Evolutionary conservation across 2,329 filamentous ascomycete species (phyloP).

Genomic region (Beauveria brongniartii): DNA sequence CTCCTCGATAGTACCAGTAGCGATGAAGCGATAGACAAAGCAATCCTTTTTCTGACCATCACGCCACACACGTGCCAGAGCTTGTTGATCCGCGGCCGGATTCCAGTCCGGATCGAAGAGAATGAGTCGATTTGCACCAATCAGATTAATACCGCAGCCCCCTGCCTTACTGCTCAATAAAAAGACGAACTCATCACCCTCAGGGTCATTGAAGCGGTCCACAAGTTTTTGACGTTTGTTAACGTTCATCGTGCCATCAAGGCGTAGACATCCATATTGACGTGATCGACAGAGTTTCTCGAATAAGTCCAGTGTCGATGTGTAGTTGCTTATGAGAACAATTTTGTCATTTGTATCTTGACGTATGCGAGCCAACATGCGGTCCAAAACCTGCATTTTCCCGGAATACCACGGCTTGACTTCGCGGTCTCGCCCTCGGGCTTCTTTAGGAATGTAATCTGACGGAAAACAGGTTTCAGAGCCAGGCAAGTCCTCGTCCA

Average conservation of each 20-base stretch:
- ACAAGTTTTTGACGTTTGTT: slow-evolving; percentile 96
- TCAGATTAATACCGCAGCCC: slow-evolving; percentile 91
- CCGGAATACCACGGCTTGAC: slow-evolving; percentile 94
- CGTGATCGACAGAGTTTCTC: slow-evolving; percentile 81
- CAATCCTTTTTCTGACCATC: slow-evolving; percentile 99
- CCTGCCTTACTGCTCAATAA: slow-evolving; percentile 95
- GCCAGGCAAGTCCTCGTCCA: slow-evolving; percentile 77
- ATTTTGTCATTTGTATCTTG: slow-evolving; percentile 99
- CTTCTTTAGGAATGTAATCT: slow-evolving; percentile 82
- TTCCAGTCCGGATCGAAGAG: slow-evolving; percentile 99
- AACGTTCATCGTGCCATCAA: slow-evolving; percentile 97
- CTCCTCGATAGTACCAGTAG: slow-evolving; percentile 95
- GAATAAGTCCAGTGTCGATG: slow-evolving; percentile 89
- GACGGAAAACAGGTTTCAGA: slow-evolving; percentile 74
- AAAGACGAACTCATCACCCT: slow-evolving; percentile 86
- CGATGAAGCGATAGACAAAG: slow-evolving; percentile 99
- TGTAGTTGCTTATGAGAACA: slow-evolving; percentile 97
- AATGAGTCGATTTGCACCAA: slow-evolving; percentile 87
- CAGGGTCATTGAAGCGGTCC: slow-evolving; percentile 93
- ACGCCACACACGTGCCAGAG: slow-evolving; percentile 93
- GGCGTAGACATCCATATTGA: slow-evolving; percentile 75
- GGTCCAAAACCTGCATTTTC: slow-evolving; percentile 96
- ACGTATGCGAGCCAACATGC: slow-evolving; percentile 92
- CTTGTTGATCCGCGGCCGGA: slow-evolving; percentile 93
- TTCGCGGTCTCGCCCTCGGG: slow-evolving; percentile 81